Evolutionary conservation across 768 basidiomycete species (phyloP), one percentile per base, ranked within the genome.

Genomic region (Leccinum obscurum): DNA sequence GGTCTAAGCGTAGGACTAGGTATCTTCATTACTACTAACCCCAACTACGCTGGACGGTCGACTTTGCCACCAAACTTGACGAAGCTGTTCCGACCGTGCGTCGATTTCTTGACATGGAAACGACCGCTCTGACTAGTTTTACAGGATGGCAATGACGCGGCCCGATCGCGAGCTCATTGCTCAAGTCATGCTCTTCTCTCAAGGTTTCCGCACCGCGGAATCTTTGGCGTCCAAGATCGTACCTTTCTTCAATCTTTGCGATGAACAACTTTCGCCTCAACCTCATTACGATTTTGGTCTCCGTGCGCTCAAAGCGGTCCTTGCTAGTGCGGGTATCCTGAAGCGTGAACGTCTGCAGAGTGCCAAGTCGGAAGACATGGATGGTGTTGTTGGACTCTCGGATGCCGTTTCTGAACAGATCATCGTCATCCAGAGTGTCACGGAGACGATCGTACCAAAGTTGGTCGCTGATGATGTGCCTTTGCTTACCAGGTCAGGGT

Each of bases 271-370:
- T 22, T 98, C 97, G 1, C 87, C 92, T 24, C 97, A 99, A 68
- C 94, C 95, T 2, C 97, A 99, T 78, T 99, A 99, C 71, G 97
- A 99, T 78, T 99, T 99, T 69, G 97, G 97, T 77, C 82, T 99
- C 35, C 93, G 97, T 63, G 97, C 97, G 4, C 81, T 99, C 58
- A 99, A 99, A 73, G 92, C 97, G 32, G 97, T 99, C 6, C 81
- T 99, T 30, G 88, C 93, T 13, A 97, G 94, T 70, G 97, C 97
- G 49, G 97, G 97, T 84, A 95, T 97, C 62, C 82, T 99, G 64
- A 99, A 98, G 77, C 88, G 97, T 64, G 92, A 94, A 75, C 87
- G 94, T 22, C 77, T 96, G 49, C 84, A 85, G 63, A 72, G 64
- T 41, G 73, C 75, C 24, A 75, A 70, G 37, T 73, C 75, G 26